These are phyloP conservation scores for Exobasidium cylindrosporum DNA, from an alignment of 1,284 basidiomycete genomes.

Conservation along the genomic window DNA sequence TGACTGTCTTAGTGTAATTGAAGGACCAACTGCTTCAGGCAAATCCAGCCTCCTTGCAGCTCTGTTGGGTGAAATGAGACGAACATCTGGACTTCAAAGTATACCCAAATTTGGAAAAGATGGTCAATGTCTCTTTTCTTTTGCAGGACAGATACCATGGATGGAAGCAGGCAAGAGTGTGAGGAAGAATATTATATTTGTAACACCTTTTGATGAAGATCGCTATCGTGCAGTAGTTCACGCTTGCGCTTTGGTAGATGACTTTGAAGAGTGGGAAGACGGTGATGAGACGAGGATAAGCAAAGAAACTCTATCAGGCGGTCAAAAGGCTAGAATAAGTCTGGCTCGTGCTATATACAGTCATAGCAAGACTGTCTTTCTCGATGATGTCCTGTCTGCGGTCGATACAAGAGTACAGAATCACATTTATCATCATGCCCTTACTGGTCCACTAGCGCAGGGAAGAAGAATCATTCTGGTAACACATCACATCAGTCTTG, in stretches of 20 bases:
- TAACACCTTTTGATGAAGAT: slow-evolving; percentile 25
- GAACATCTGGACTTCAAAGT: neutral
- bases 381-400: slow-evolving; percentile 51
- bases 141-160: slow-evolving; percentile 41
- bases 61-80: slow-evolving; percentile 40
- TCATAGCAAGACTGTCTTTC: slow-evolving; percentile 33
- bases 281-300: slow-evolving; percentile 33
- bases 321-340: slow-evolving; percentile 42
- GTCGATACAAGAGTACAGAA: slow-evolving; percentile 67
- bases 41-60: slow-evolving; percentile 48
- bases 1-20: slow-evolving; percentile 35
- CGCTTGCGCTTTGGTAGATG: slow-evolving; percentile 35
- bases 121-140: slow-evolving; percentile 22
- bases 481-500: slow-evolving; percentile 61
- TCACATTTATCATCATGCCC: slow-evolving; percentile 47
- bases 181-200: slow-evolving; percentile 45
- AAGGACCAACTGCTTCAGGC: slow-evolving; percentile 45
- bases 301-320: slow-evolving; percentile 39
- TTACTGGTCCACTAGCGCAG: slow-evolving; percentile 48
- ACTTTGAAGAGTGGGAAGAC: slow-evolving; percentile 37
- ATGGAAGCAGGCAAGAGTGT: slow-evolving; percentile 33
- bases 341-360: slow-evolving; percentile 48
- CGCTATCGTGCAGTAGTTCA: slow-evolving; percentile 37
- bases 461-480: slow-evolving; percentile 71
- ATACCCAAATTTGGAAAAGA: slow-evolving; percentile 4